Evolutionary conservation across 345 rosid species (phyloP).

Genomic region (Kandelia obovata): DNA sequence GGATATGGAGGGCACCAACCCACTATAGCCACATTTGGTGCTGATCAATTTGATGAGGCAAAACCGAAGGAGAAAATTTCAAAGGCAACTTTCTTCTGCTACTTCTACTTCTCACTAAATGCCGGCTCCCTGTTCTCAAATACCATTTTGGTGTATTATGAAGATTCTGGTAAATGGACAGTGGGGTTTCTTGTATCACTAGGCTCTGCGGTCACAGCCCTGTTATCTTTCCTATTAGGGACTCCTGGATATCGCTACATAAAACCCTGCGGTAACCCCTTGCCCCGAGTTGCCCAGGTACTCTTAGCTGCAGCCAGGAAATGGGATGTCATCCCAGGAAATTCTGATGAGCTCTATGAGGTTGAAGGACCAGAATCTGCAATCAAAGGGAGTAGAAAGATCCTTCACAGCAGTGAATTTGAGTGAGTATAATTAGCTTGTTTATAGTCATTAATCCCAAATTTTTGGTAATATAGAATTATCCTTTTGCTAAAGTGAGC

Average conservation of each 20-base stretch:
- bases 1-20: conserved; percentile 96
- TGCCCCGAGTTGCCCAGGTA: conserved; percentile 74
- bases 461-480: neutral
- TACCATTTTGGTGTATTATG: conserved; percentile 67
- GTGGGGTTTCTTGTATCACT: conserved; percentile 60
- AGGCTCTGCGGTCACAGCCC: conserved; percentile 51
- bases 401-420: conserved; percentile 55
- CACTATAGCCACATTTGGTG: conserved; percentile 81
- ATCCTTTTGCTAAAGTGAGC: neutral
- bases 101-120: conserved; percentile 75
- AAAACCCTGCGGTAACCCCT: conserved; percentile 61
- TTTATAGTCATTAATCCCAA: neutral
- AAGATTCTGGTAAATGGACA: conserved; percentile 65
- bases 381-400: conserved; percentile 81
- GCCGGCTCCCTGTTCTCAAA: conserved; percentile 71
- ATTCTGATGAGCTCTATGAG: conserved; percentile 47
- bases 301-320: conserved; percentile 51
- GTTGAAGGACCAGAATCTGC: conserved; percentile 62
- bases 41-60: conserved; percentile 66
- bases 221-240: conserved; percentile 40
- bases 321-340: conserved; percentile 37
- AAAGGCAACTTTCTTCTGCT: conserved; percentile 61
- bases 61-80: conserved; percentile 27
- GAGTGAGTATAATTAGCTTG: conserved; percentile 20
- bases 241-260: conserved; percentile 43